phyloP scores from a whole-genome alignment of 257 asterid genomes.

The Plantago ovata region DNA sequence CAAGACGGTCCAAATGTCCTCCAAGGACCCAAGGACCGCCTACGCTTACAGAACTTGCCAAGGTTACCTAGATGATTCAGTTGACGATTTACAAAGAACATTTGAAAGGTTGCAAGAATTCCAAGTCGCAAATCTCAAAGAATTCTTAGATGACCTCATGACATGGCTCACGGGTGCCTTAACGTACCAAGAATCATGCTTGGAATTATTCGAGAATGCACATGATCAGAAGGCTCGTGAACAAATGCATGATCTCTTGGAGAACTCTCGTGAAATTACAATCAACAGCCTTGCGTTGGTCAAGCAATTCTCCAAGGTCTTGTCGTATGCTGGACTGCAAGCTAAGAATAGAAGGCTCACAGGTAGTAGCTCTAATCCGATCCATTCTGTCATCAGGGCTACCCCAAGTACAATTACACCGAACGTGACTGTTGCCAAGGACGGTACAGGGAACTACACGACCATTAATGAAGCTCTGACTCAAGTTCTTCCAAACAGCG shows the following conservation, averaged over 20 bases:
- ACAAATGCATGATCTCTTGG: conserved; percentile 16
- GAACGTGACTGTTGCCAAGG: conserved; percentile 54
- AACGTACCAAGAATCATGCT: conserved; percentile 34
- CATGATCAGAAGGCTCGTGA: conserved; percentile 8
- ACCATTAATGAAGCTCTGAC: conserved; percentile 51
- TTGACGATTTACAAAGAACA: conserved; percentile 22
- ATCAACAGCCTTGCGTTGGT: conserved; percentile 34
- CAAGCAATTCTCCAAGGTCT: conserved; percentile 6
- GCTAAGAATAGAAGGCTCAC: too few relatives aligned
- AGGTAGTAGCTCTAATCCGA: too few relatives aligned
- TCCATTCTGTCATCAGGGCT: neutral
- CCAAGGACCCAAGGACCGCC: conserved; percentile 15
- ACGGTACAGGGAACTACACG: conserved; percentile 47
- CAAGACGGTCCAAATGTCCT: conserved; percentile 8
- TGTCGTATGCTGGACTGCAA: too few relatives aligned
- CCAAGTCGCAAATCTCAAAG: neutral
- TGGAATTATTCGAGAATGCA: conserved; percentile 26
- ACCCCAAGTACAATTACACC: conserved; percentile 15
- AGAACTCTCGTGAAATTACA: conserved; percentile 25
- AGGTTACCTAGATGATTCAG: conserved; percentile 27
- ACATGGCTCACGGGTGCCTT: conserved; percentile 42
- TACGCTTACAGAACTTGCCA: conserved; percentile 24
- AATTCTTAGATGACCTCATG: conserved; percentile 24
- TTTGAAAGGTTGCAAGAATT: conserved; percentile 10
- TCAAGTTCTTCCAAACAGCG: conserved; percentile 27